phyloP scores from a whole-genome alignment of 805 yeast genomes.

The Maudiozyma bulderi region DNA sequence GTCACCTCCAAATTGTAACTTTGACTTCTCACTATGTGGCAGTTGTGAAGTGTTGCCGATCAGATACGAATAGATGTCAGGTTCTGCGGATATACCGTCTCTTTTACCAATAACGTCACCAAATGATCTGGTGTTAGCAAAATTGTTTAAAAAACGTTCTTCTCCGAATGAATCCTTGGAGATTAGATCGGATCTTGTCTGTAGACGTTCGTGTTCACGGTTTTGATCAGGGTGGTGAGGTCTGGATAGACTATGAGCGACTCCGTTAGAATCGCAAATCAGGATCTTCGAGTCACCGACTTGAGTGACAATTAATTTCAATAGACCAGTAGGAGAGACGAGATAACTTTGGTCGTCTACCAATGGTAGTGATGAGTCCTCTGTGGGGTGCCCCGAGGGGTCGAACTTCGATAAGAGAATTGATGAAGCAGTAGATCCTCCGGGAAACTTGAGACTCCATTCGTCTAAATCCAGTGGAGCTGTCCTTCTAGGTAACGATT shows the following conservation, averaged over 20 bases:
- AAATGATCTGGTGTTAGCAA: conserved; percentile 89
- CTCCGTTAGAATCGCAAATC: conserved; percentile 71
- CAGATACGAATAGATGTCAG: conserved; percentile 63
- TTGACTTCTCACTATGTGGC: conserved; percentile 27
- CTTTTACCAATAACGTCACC: conserved; percentile 79
- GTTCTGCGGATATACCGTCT: conserved; percentile 85
- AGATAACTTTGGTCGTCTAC: conserved; percentile 23
- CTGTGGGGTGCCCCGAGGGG: not conserved
- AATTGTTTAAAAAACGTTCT: conserved; percentile 61
- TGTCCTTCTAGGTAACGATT: not conserved
- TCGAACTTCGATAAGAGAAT: conserved; percentile 35
- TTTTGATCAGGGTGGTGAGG: conserved; percentile 85
- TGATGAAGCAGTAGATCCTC: conserved; percentile 71
- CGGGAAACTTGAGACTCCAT: conserved; percentile 25
- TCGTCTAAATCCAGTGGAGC: conserved; percentile 12
- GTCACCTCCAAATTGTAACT: conserved; percentile 58
- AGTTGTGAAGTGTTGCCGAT: conserved; percentile 52
- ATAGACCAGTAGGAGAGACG: conserved; percentile 52
- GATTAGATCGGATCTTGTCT: not conserved
- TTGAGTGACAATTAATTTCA: conserved; percentile 72
- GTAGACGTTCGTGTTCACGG: conserved; percentile 60
- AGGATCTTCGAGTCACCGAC: conserved; percentile 89
- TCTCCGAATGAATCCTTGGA: conserved; percentile 90
- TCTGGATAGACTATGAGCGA: conserved; percentile 67
- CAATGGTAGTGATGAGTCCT: conserved; percentile 1